These are phyloP conservation scores for Trichophyton schoenleinii DNA, from an alignment of 2,329 filamentous ascomycete species.

Conservation along the genomic window DNA sequence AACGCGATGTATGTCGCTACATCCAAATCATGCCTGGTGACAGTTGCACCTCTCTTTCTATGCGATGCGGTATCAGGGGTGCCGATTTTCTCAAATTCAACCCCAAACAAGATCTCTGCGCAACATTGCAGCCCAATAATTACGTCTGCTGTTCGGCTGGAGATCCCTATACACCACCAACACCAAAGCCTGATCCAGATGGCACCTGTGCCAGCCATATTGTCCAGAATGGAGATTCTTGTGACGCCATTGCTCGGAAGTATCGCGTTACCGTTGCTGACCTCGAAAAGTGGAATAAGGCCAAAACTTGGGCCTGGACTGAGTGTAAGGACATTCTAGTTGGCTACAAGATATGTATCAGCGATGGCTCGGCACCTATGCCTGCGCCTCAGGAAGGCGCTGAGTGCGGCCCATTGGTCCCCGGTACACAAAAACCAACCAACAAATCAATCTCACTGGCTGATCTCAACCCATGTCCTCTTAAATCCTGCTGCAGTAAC, in stretches of 20 bases:
- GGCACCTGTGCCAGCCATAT: constrained; percentile 30
- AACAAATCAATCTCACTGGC: constrained; percentile 30
- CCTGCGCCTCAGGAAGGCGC: constrained; percentile 36
- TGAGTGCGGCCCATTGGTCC: constrained; percentile 36
- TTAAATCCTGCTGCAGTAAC: constrained; percentile 33
- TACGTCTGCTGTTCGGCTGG: constrained; percentile 30
- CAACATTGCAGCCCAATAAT: constrained; percentile 21
- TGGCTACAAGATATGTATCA: constrained; percentile 30
- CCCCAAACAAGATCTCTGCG: constrained; percentile 17
- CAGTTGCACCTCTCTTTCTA: constrained; percentile 27
- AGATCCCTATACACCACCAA: constrained; percentile 27
- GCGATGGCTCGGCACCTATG: constrained; percentile 30
- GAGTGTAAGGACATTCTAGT: constrained; percentile 27
- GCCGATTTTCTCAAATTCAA: constrained; percentile 32
- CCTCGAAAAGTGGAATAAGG: constrained; percentile 31
- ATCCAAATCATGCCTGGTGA: constrained; percentile 27
- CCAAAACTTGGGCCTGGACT: constrained; percentile 35
- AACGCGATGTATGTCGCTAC: not conserved
- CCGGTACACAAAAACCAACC: constrained; percentile 23
- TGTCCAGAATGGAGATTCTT: constrained; percentile 26
- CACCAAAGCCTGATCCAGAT: constrained; percentile 13
- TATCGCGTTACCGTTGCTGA: constrained; percentile 27
- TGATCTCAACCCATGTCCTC: constrained; percentile 36
- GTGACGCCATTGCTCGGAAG: constrained; percentile 21
- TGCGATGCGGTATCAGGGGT: constrained; percentile 23